These are phyloP conservation scores for Lizanozyma gosingica DNA, from an alignment of 1,139 yeast species.

Conservation along the genomic window DNA sequence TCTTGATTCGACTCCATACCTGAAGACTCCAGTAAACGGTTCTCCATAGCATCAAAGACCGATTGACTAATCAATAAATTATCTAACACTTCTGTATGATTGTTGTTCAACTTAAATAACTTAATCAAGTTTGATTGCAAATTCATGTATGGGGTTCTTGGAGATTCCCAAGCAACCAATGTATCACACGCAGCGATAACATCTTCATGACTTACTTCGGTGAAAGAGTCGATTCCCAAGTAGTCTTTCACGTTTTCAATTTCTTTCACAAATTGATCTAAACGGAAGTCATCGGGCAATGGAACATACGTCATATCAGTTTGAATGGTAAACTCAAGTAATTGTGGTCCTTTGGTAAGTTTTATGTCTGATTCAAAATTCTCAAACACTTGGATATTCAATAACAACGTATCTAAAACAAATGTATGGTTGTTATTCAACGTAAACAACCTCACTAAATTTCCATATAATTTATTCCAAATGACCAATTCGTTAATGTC, in stretches of 20 bases:
- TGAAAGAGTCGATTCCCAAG: neutral
- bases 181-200: neutral
- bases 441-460: neutral
- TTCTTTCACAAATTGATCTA: neutral
- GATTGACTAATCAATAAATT: conserved; percentile 8
- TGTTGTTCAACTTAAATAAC: conserved; percentile 11
- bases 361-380: too few relatives aligned
- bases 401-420: neutral
- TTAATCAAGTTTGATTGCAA: conserved; percentile 1
- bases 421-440: neutral
- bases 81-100: conserved; percentile 13
- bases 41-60: conserved; percentile 7
- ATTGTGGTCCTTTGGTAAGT: too few relatives aligned
- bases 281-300: neutral
- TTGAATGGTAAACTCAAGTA: neutral
- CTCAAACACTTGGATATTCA: neutral
- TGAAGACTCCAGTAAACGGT: neutral
- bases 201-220: neutral
- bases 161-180: neutral
- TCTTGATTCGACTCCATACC: neutral
- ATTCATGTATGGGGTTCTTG: neutral
- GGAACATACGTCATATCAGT: neutral
- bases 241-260: neutral
- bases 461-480: neutral
- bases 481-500: neutral